phyloP scores from a whole-genome alignment of 2,329 filamentous ascomycete species.

The Botrytis pseudocinerea region DNA sequence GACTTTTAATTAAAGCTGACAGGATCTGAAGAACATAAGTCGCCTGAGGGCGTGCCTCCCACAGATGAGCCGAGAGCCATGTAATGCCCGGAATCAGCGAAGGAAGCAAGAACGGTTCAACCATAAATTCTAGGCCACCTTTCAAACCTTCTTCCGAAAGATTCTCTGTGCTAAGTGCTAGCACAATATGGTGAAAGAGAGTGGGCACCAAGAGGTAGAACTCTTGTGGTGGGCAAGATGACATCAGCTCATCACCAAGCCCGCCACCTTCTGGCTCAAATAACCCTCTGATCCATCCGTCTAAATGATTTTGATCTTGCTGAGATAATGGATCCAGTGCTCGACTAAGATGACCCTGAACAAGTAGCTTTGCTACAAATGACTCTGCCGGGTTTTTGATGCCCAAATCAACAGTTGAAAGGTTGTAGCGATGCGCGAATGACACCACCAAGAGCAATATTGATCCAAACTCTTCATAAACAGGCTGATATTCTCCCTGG shows the following conservation, averaged over 20 bases:
- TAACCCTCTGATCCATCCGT: conserved; percentile 74
- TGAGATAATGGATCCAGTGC: conserved; percentile 61
- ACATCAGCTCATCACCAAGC: conserved; percentile 77
- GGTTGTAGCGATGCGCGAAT: conserved; percentile 72
- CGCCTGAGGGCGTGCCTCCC: conserved; percentile 65
- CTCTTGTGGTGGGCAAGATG: conserved; percentile 77
- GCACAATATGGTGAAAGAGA: conserved; percentile 72
- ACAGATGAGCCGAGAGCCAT: conserved; percentile 70
- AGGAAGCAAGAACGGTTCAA: conserved; percentile 79
- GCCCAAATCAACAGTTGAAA: conserved; percentile 65
- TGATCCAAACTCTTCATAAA: conserved; percentile 83
- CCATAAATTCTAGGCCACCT: conserved; percentile 74
- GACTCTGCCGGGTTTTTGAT: conserved; percentile 55
- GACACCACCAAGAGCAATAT: conserved; percentile 73
- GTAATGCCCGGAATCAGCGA: conserved; percentile 72
- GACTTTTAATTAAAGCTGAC: conserved; percentile 65
- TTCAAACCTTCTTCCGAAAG: conserved; percentile 70
- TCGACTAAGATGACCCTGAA: conserved; percentile 57
- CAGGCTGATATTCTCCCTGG: conserved; percentile 79
- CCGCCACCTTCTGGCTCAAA: conserved; percentile 73
- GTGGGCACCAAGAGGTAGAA: conserved; percentile 79
- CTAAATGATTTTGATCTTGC: conserved; percentile 64
- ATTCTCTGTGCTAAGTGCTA: conserved; percentile 65
- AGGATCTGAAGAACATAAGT: conserved; percentile 71
- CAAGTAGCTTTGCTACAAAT: conserved; percentile 68